Conservation (phyloP, 495 filamentous ascomycete genomes). For the Daldinia caldariorum region DNA sequence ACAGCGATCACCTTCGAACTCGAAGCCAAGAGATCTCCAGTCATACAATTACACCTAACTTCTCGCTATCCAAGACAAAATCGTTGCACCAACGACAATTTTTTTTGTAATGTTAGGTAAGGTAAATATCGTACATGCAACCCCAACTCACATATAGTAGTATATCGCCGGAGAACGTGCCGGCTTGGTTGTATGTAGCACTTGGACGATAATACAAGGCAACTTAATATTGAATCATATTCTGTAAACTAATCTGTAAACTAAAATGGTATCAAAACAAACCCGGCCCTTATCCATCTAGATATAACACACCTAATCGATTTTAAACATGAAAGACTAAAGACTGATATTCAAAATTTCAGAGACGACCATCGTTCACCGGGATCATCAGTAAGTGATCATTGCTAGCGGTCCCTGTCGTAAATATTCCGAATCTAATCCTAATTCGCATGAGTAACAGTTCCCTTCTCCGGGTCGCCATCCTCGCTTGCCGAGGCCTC, state of each 20-base stretch:
- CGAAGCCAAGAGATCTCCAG: slow-evolving; percentile 24
- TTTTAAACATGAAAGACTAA: neutral
- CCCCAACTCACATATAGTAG: slow-evolving; percentile 19
- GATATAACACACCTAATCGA: slow-evolving; percentile 8
- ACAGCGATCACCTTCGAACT: neutral
- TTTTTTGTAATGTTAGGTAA: neutral
- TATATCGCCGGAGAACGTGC: slow-evolving; percentile 12
- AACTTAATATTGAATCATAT: neutral
- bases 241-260: slow-evolving; percentile 5
- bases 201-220: slow-evolving; percentile 16
- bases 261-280: slow-evolving; percentile 30
- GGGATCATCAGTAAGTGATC: neutral
- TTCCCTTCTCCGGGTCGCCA: slow-evolving; percentile 45
- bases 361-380: slow-evolving; percentile 9
- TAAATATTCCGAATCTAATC: slow-evolving; percentile 3
- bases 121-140: slow-evolving; percentile 19
- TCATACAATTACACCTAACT: slow-evolving; percentile 24
- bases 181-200: slow-evolving; percentile 20
- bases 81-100: slow-evolving; percentile 17
- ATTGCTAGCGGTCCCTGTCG: neutral
- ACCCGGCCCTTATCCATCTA: slow-evolving; percentile 1
- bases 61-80: neutral
- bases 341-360: slow-evolving; percentile 8
- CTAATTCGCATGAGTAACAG: slow-evolving; percentile 31
- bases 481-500: slow-evolving; percentile 37